Conservation (phyloP, 441 rosid genomes). For the Macaranga tanarius region DNA sequence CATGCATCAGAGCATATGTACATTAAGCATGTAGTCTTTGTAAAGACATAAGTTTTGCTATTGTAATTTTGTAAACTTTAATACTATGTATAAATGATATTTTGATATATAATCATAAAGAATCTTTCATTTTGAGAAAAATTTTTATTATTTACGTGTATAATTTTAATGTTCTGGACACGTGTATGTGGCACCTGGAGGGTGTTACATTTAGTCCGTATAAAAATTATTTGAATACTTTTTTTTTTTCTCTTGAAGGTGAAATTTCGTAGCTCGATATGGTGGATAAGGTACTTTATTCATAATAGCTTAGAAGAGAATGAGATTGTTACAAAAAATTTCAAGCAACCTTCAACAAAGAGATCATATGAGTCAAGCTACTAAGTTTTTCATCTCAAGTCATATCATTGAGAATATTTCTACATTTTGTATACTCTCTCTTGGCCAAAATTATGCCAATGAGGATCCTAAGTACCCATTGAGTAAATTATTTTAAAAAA, state of each 20-base stretch:
- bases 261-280: slow-evolving; percentile 52
- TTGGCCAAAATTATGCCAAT: slow-evolving; percentile 19
- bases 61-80: too few relatives aligned
- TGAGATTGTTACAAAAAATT: slow-evolving; percentile 49
- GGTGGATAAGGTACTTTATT: slow-evolving; percentile 58
- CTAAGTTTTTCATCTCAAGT: slow-evolving; percentile 55
- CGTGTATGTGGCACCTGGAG: too few relatives aligned
- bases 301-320: slow-evolving; percentile 54
- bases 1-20: too few relatives aligned
- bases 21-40: too few relatives aligned
- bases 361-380: slow-evolving; percentile 44
- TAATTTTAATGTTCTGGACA: too few relatives aligned
- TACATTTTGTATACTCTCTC: not conserved
- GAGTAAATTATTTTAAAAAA: slow-evolving; percentile 21
- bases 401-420: slow-evolving; percentile 27
- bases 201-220: too few relatives aligned
- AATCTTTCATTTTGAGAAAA: too few relatives aligned
- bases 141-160: too few relatives aligned
- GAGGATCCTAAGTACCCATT: slow-evolving; percentile 19
- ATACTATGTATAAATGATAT: too few relatives aligned
- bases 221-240: not conserved
- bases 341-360: slow-evolving; percentile 44
- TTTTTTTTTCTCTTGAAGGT: slow-evolving; percentile 35
- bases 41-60: too few relatives aligned
- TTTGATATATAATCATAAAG: too few relatives aligned